A percentile compares a stretch with the other conserved stretches of the same genome.
Evolutionary conservation across 768 basidiomycete species (phyloP).

Genomic region (Xerocomellus chrysenteron): DNA sequence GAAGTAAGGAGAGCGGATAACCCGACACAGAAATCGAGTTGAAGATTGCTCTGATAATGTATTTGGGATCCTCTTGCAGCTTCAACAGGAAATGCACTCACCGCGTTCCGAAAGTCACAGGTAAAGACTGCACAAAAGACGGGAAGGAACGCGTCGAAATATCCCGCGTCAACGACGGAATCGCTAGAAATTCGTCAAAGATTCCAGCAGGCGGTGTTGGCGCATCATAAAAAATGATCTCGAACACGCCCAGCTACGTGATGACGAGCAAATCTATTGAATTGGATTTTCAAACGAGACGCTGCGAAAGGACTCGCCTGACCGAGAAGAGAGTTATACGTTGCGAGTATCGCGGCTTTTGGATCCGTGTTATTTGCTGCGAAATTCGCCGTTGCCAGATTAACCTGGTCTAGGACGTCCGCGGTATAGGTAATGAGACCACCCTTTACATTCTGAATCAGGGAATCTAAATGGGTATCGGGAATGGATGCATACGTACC

Average conservation of each 20-base stretch:
- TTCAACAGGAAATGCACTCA: not conserved
- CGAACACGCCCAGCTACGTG: constrained; percentile 15
- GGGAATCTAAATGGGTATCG: not conserved
- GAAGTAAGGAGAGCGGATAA: constrained; percentile 9
- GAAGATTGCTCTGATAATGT: not conserved
- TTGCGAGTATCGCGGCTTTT: constrained; percentile 37
- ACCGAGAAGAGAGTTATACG: constrained; percentile 32
- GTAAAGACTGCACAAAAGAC: constrained; percentile 6
- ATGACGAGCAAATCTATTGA: not conserved
- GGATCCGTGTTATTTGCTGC: constrained; percentile 9
- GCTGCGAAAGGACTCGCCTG: not conserved
- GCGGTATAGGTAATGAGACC: constrained; percentile 39
- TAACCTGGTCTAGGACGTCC: not conserved
- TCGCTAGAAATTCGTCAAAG: constrained; percentile 27
- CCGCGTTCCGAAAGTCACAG: not conserved
- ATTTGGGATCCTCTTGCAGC: not conserved
- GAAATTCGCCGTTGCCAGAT: constrained; percentile 12
- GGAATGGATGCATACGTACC: constrained; percentile 34
- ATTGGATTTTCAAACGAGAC: not conserved
- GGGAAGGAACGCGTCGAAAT: constrained; percentile 16
- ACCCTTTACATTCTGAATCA: constrained; percentile 35
- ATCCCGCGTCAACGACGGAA: constrained; percentile 5
- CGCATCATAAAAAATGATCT: constrained; percentile 56
- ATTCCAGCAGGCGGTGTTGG: constrained; percentile 24
- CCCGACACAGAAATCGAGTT: not conserved